Conservation (phyloP, 306 rosid species). For the Corylus heterophylla region DNA sequence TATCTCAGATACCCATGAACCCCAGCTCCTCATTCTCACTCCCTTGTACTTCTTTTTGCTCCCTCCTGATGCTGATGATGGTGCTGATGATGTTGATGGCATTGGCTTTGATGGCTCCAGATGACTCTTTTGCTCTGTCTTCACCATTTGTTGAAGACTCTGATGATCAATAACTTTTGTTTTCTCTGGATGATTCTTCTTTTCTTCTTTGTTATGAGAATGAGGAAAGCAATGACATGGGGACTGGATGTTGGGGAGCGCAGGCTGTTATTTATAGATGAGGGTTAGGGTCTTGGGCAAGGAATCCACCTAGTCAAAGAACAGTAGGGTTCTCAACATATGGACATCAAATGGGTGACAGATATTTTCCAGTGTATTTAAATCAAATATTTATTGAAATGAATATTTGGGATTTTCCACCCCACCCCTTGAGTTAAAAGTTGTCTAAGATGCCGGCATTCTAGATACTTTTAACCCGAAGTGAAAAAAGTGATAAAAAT, state of each 20-base stretch:
- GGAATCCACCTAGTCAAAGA: slow-evolving; percentile 41
- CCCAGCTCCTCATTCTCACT: slow-evolving; percentile 99
- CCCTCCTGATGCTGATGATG: slow-evolving; percentile 17
- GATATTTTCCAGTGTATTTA: slow-evolving; percentile 40
- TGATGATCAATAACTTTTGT: background rate
- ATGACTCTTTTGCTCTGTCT: slow-evolving; percentile 58
- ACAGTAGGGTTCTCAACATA: slow-evolving; percentile 25
- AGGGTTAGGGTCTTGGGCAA: slow-evolving; percentile 35
- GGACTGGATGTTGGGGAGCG: slow-evolving; percentile 32
- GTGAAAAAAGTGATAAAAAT: too few relatives aligned
- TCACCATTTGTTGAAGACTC: slow-evolving; percentile 53
- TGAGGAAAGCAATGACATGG: slow-evolving; percentile 35
- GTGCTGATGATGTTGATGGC: slow-evolving; percentile 6
- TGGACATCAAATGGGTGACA: slow-evolving; percentile 47
- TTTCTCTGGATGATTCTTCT: slow-evolving; percentile 12
- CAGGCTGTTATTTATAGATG: slow-evolving; percentile 60
- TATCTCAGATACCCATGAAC: slow-evolving; percentile 96
- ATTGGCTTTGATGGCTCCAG: slow-evolving; percentile 33
- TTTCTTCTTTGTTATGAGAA: slow-evolving; percentile 26
- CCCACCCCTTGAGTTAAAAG: slow-evolving; percentile 8
- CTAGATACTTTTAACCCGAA: too few relatives aligned
- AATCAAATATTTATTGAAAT: slow-evolving; percentile 10
- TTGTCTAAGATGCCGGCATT: background rate
- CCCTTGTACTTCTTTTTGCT: slow-evolving; percentile 69
- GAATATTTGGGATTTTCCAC: slow-evolving; percentile 18